These are phyloP conservation scores for barley (Hordeum vulgare) DNA, from an alignment of 176 grass and related monocot species.

Conservation along the genomic window DNA sequence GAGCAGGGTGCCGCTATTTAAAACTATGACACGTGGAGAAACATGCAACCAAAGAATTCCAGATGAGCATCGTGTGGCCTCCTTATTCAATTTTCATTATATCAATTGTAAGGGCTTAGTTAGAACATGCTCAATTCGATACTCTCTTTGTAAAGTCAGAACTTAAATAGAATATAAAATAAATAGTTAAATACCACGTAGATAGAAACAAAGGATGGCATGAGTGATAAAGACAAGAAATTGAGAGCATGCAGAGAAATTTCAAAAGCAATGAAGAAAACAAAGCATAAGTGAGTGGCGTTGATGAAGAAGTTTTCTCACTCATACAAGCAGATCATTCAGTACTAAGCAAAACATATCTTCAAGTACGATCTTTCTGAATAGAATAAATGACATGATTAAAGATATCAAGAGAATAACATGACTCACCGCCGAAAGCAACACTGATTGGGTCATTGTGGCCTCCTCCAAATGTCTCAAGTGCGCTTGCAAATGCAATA, in stretches of 20 bases:
- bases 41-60: background rate
- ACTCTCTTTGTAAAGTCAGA: background rate
- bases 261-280: background rate
- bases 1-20: too few species aligned
- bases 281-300: background rate
- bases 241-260: background rate
- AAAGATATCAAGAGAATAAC: slow-evolving; percentile 19
- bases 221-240: background rate
- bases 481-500: slow-evolving; percentile 92
- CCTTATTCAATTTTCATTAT: background rate
- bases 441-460: slow-evolving; percentile 96
- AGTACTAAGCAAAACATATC: slow-evolving; percentile 17
- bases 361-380: background rate
- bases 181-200: background rate
- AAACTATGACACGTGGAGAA: background rate
- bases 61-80: background rate
- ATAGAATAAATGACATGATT: background rate
- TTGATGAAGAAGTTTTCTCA: background rate
- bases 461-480: slow-evolving; percentile 95
- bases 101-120: background rate
- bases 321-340: background rate
- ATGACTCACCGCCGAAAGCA: slow-evolving; percentile 86
- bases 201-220: background rate
- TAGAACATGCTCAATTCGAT: background rate
- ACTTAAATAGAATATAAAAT: background rate